These are phyloP conservation scores for Cladosporium oxysporum DNA, from an alignment of 2,329 filamentous ascomycete genomes.

Conservation along the genomic window DNA sequence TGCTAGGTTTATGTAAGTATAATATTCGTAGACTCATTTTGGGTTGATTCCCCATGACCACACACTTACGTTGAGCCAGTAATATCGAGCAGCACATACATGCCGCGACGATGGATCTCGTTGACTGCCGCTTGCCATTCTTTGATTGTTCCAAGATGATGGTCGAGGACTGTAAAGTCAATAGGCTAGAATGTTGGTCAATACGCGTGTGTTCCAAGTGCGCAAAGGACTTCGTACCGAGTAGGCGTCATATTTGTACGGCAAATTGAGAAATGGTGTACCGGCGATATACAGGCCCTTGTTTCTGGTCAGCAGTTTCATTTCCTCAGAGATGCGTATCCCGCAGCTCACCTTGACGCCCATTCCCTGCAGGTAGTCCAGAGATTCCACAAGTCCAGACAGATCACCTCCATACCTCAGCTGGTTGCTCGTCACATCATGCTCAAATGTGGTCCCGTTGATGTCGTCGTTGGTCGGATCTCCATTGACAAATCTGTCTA, in stretches of 20 bases:
- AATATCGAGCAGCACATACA: slow-evolving; percentile 68
- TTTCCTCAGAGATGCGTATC: neutral
- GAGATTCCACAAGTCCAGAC: slow-evolving; percentile 57
- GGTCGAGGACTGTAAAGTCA: slow-evolving; percentile 64
- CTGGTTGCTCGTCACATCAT: slow-evolving; percentile 61
- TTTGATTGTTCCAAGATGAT: slow-evolving; percentile 61
- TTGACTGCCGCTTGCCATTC: slow-evolving; percentile 59
- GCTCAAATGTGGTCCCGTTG: slow-evolving; percentile 62
- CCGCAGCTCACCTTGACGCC: slow-evolving; percentile 46
- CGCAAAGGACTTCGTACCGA: neutral
- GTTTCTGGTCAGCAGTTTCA: slow-evolving; percentile 35
- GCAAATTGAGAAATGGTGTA: slow-evolving; percentile 64
- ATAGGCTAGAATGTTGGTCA: slow-evolving; percentile 51
- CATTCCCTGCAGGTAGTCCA: slow-evolving; percentile 67
- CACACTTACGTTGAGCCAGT: slow-evolving; percentile 50
- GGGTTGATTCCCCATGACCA: neutral
- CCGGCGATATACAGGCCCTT: slow-evolving; percentile 64
- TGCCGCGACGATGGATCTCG: slow-evolving; percentile 61
- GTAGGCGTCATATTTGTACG: slow-evolving; percentile 60
- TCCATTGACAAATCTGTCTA: slow-evolving; percentile 66
- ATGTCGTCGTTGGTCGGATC: slow-evolving; percentile 65
- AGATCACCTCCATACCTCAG: slow-evolving; percentile 65
- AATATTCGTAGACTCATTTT: neutral
- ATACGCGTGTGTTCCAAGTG: neutral
- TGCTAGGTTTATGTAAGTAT: slow-evolving; percentile 52